These are phyloP conservation scores for Dactylellina drechsleri DNA, from an alignment of 2,329 filamentous ascomycete genomes.

Conservation along the genomic window DNA sequence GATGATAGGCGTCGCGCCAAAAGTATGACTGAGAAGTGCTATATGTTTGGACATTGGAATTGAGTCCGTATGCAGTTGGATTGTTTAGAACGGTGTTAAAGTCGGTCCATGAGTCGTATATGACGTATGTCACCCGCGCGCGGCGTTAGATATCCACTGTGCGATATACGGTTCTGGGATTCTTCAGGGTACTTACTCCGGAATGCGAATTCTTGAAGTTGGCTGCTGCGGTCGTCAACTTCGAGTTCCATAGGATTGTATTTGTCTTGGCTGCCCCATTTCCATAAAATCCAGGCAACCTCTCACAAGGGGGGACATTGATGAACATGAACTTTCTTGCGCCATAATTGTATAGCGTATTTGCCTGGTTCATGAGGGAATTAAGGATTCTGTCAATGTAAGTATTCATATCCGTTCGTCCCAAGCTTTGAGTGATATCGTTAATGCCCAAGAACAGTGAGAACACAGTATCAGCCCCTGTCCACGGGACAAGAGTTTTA, in stretches of 20 bases:
- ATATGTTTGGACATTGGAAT: conserved; percentile 8
- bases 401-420: conserved; percentile 13
- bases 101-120: conserved; percentile 13
- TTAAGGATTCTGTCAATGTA: conserved; percentile 9
- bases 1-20: conserved; percentile 11
- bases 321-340: conserved; percentile 18
- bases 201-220: conserved; percentile 9
- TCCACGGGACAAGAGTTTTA: conserved; percentile 3
- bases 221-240: background rate
- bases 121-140: background rate
- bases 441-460: conserved; percentile 12
- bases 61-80: conserved; percentile 10
- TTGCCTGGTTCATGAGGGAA: conserved; percentile 8
- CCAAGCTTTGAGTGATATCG: conserved; percentile 4
- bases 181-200: background rate
- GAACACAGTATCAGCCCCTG: background rate
- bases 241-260: conserved; percentile 8
- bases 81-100: conserved; percentile 14
- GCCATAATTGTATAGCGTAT: conserved; percentile 7
- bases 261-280: conserved; percentile 5
- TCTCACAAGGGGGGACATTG: conserved; percentile 2
- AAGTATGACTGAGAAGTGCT: conserved; percentile 10
- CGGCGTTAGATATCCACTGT: background rate
- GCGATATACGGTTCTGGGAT: background rate
- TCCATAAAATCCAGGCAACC: conserved; percentile 5